Evolutionary conservation across 768 basidiomycete genomes (phyloP), one percentile per base, ranked within the genome.

Genomic region (Heimioporus sp.): DNA sequence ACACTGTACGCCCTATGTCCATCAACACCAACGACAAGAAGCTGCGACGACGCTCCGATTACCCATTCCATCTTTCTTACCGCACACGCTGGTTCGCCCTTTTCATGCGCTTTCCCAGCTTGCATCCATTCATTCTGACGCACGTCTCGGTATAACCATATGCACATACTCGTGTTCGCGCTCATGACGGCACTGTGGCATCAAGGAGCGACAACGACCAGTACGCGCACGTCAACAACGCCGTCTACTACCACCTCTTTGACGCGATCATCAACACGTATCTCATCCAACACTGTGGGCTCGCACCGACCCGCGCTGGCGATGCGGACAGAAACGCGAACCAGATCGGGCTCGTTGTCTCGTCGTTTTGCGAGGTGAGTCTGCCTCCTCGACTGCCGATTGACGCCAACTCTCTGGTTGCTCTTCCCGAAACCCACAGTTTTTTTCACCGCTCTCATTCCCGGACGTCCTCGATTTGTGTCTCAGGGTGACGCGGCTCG

Each of bases 181-280:
- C 6, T 28, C 24, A 28, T 28, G 24, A 28, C 24, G 24, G 24
- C 24, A 4, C 24, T 28, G 24, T n/a, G 24, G 7, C 7, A 28
- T 53, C n/a, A 56, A 92, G 90, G 90, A 87, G 80, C 59, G 90
- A 92, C 75, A 92, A 91, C 60, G 90, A 92, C 73, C 88, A 90
- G 59, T 92, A 92, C 63, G 77, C 80, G 12, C 90, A 92, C 54
- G 73, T 91, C 62, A 91, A 92, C 70, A 92, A 92, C 67, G 77
- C 86, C 0, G 71, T 90, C 15, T 92, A 90, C 68, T 87, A 89
- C 63, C 86, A 87, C 61, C 76, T 89, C 50, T 88, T 91, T 69
- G 90, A 92, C 70, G 88, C 89, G 5, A 73, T 90, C 61, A 74
- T 92, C 67, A 92, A 92, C 65, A 79, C 85, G 10, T 92, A 89